Percentiles rank a stretch among this genome's conserved stretches.
Conservation (phyloP, 306 rosid genomes). For the Cucurbita pepo region DNA sequence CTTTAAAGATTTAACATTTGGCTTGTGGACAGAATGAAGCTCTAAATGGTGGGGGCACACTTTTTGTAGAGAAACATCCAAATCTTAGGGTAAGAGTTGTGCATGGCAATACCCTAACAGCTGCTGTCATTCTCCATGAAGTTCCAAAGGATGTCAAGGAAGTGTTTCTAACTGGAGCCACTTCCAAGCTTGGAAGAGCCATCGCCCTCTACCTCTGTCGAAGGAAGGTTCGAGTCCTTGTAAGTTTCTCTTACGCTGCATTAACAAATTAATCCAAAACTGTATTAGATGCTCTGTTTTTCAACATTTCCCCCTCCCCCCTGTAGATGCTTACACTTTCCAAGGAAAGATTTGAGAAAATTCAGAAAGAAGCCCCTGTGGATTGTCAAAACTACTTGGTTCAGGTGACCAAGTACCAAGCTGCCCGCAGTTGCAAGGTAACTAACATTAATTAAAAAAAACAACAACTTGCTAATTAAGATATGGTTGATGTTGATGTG, state of each 20-base stretch:
- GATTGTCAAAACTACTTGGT: constrained; percentile 74
- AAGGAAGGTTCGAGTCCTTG: constrained; percentile 72
- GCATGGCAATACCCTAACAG: constrained; percentile 93
- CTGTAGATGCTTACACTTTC: constrained; percentile 85
- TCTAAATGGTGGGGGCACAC: constrained; percentile 85
- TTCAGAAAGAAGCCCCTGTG: constrained; percentile 76
- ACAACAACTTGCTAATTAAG: neutral
- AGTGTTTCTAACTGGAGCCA: constrained; percentile 82
- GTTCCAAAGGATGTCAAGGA: constrained; percentile 56
- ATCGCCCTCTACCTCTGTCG: constrained; percentile 88
- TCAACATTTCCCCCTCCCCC: neutral
- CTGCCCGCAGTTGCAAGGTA: constrained; percentile 80
- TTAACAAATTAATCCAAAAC: too few relatives aligned
- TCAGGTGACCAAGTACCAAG: constrained; percentile 87
- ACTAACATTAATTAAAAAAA: neutral
- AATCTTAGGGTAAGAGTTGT: constrained; percentile 82
- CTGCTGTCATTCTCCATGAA: constrained; percentile 85
- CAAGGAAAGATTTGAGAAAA: constrained; percentile 63
- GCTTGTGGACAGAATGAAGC: constrained; percentile 58
- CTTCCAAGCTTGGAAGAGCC: constrained; percentile 98
- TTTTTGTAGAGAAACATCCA: constrained; percentile 86
- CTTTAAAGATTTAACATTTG: neutral
- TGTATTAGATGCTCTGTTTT: neutral
- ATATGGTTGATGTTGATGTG: neutral
- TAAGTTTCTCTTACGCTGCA: constrained; percentile 10